Base-by-base conservation (phyloP, 768 basidiomycete genomes). In the Bullera alba region DNA sequence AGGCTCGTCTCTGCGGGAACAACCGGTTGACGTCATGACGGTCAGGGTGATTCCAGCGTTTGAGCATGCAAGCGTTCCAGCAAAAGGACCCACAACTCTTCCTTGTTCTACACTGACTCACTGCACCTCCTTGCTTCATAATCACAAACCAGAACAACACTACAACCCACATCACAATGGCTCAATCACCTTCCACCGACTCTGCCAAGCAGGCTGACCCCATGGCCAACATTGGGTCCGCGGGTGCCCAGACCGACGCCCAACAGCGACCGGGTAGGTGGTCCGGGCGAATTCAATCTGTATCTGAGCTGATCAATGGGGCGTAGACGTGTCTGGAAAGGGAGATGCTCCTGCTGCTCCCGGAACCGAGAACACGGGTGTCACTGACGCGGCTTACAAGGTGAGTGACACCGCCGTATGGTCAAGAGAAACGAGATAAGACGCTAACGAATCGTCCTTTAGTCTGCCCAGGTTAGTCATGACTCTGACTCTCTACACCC, bases 181-280 rank as follows among this genome's bases (percentile, higher is more conserved):
- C 48, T n/a, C 21, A 50, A 39, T 50, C 48, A 41, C 48, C 48
- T 6, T 21, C 48, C 12, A 25, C 25, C 10, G 48, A 50, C 16
- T n/a, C n/a, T n/a, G n/a, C n/a, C n/a, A n/a, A n/a, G n/a, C 5
- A 28, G 4, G 28, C 36, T 28, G 48, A 50, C 28, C 48, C 36
- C 21, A 25, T 50, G 14, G 48, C 35, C 35, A 35, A 39, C 5
- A 48, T 36, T 5, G 34, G 34, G 21, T 16, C 17, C 16, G 21
- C 16, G 25, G 12, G 5, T 23, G 34, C 5, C 5, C 34, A 19
- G 10, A 50, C 23, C 22, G 48, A 50, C 28, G 48, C 48, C 42
- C 37, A 50, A 30, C 48, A 50, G 23, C 8, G 48, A 41, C 48
- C 48, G 16, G 48, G 48, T 50, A 22, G 23, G 48, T 16, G 38